Percentiles rank a stretch among this genome's conserved stretches.
phyloP scores from a whole-genome alignment of 306 rosid species.

The Castanea crenata region DNA sequence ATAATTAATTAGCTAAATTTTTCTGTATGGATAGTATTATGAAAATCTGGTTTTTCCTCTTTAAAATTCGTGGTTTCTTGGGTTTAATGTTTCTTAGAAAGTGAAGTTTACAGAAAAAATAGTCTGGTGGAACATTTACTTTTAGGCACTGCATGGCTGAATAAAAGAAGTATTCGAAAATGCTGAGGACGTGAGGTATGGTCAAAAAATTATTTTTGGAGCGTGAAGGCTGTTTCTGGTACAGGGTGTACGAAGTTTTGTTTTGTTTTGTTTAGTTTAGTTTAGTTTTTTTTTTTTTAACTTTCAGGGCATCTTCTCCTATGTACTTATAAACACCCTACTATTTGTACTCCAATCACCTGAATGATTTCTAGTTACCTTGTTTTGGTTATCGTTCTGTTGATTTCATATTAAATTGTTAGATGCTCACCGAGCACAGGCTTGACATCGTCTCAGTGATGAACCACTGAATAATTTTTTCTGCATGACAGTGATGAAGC shows the following conservation, averaged over 20 bases:
- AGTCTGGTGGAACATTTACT: too few relatives aligned
- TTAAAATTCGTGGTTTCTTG: too few relatives aligned
- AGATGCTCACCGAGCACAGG: not conserved
- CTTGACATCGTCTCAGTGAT: conserved; percentile 6
- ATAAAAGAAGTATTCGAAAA: not conserved
- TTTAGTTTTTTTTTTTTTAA: too few relatives aligned
- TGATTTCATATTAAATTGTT: conserved; percentile 1
- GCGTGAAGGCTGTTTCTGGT: too few relatives aligned
- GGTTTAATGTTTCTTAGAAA: too few relatives aligned
- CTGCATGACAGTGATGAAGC: conserved; percentile 67
- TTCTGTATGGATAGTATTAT: too few relatives aligned
- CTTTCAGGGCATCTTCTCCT: not conserved
- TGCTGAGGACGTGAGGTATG: not conserved
- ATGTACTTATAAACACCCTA: not conserved
- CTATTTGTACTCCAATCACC: not conserved
- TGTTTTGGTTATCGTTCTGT: not conserved
- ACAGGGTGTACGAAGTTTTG: too few relatives aligned
- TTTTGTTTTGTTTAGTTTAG: rapidly evolving
- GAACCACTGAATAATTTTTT: conserved; percentile 7
- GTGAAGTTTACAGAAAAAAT: too few relatives aligned
- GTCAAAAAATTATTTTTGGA: too few relatives aligned
- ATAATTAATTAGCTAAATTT: too few relatives aligned
- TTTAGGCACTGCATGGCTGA: too few relatives aligned
- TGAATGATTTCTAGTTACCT: not conserved
- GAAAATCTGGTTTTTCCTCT: too few relatives aligned